phyloP scores from a whole-genome alignment of 2,329 filamentous ascomycete species.

The Aureobasidium uvarum region DNA sequence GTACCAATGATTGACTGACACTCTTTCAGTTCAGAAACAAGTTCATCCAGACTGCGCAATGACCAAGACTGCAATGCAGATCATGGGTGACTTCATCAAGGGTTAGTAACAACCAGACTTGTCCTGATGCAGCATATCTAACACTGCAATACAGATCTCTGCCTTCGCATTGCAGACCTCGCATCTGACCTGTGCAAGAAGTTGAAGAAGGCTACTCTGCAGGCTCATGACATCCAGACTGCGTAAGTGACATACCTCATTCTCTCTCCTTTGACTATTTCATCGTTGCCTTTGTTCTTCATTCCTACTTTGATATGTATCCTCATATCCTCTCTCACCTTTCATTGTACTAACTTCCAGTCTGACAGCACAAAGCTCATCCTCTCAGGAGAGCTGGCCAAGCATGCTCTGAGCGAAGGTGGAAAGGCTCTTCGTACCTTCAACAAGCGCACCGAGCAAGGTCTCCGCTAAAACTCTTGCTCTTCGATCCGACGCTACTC shows the following conservation, averaged over 20 bases:
- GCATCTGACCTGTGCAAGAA: slow-evolving; percentile 20
- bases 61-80: not conserved
- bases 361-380: slow-evolving; percentile 1
- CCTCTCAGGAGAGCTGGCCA: not conserved
- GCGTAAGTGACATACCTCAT: not conserved
- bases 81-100: slow-evolving; percentile 21
- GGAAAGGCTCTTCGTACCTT: not conserved
- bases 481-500: not conserved
- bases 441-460: not conserved
- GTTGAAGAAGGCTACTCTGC: not conserved
- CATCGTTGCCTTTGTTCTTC: not conserved
- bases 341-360: not conserved
- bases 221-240: slow-evolving; percentile 10
- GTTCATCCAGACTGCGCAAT: not conserved
- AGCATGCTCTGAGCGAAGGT: not conserved
- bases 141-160: not conserved
- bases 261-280: not conserved
- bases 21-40: not conserved
- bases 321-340: not conserved
- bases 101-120: not conserved
- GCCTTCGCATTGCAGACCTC: not conserved
- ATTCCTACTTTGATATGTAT: not conserved
- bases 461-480: not conserved
- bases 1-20: not conserved
- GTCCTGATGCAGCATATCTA: too few relatives aligned